phyloP scores from a whole-genome alignment of 2,329 filamentous ascomycete species.

The Coniochaeta prunicola region DNA sequence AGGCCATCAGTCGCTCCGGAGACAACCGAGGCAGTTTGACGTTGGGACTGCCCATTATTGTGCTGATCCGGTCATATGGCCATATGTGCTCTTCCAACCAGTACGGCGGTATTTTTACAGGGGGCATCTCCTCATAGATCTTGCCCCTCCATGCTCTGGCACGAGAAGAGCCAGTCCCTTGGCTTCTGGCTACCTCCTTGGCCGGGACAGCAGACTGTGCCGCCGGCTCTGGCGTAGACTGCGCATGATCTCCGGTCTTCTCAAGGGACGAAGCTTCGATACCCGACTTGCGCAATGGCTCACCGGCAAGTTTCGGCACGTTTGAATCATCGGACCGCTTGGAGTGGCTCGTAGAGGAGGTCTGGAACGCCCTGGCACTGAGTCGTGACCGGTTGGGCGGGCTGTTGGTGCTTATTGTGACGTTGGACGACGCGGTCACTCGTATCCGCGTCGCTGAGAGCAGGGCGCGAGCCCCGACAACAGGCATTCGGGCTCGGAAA shows the following conservation, averaged over 20 bases:
- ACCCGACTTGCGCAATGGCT: neutral
- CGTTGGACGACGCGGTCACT: conserved; percentile 10
- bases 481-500: conserved; percentile 12
- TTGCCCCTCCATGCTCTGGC: neutral
- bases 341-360: neutral
- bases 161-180: neutral
- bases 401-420: conserved; percentile 3
- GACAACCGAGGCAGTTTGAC: neutral
- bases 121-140: neutral
- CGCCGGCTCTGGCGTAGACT: neutral
- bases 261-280: neutral
- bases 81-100: neutral
- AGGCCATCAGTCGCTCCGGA: neutral
- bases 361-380: neutral
- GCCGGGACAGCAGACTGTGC: neutral
- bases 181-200: neutral
- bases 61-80: neutral
- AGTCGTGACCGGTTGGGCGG: neutral
- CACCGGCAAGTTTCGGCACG: neutral
- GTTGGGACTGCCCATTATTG: neutral
- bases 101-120: neutral
- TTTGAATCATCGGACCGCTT: neutral
- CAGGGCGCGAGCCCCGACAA: conserved; percentile 17
- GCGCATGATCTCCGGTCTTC: neutral
- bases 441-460: conserved; percentile 12